Conservation (phyloP, 2,329 filamentous ascomycete genomes). For the Monosporascus sp. region DNA sequence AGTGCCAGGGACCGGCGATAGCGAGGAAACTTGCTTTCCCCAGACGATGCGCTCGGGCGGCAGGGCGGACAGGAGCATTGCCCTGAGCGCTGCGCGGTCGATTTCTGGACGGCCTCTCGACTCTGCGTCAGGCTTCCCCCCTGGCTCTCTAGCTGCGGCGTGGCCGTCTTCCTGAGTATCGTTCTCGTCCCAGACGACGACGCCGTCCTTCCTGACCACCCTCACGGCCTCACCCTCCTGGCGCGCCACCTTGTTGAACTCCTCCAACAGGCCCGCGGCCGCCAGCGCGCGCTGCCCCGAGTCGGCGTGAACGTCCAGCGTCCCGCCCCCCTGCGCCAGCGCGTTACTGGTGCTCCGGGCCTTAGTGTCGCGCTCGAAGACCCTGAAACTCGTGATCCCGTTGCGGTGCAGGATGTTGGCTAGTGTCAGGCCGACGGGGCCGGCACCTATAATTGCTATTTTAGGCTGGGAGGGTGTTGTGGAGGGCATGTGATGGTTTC, state of each 20-base stretch:
- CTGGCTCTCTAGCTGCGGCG: no score
- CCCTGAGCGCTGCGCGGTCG: constrained; percentile 16
- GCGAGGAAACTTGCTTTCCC: constrained; percentile 9
- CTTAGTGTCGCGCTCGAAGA: constrained; percentile 27
- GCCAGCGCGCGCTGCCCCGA: constrained; percentile 25
- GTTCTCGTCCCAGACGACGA: constrained; percentile 15
- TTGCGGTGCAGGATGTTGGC: constrained; percentile 24
- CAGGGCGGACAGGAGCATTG: constrained; percentile 15
- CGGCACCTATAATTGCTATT: constrained; percentile 27
- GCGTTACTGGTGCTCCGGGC: neutral
- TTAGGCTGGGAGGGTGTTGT: constrained; percentile 3
- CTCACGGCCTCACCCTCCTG: constrained; percentile 16
- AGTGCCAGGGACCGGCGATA: constrained; percentile 6
- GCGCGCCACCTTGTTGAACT: constrained; percentile 18
- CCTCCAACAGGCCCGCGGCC: constrained; percentile 23
- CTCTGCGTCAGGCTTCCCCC: neutral
- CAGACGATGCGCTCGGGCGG: constrained; percentile 15
- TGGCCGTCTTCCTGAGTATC: neutral
- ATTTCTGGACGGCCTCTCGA: constrained; percentile 19
- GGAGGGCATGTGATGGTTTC: neutral
- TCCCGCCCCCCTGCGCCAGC: constrained; percentile 42
- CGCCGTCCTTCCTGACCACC: constrained; percentile 19
- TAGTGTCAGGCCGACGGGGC: constrained; percentile 26
- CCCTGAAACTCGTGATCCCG: constrained; percentile 13
- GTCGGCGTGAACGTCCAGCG: constrained; percentile 40